Base-by-base conservation (phyloP, 139 green algal genomes). In the Asterochloris sp. region DNA sequence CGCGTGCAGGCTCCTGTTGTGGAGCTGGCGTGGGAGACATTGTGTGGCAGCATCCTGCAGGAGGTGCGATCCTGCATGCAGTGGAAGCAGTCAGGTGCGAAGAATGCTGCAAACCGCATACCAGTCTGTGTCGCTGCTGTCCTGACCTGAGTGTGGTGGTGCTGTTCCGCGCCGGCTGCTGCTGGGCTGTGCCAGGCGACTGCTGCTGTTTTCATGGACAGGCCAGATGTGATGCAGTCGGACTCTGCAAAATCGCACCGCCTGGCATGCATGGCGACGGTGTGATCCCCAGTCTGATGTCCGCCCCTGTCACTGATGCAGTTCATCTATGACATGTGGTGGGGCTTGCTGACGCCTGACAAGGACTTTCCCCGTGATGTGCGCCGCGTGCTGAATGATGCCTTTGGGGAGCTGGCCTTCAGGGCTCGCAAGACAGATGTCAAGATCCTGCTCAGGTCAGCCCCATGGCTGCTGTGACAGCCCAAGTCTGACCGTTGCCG, bases 301-400 rank as follows among this genome's bases (percentile, higher is more conserved):
- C 26, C 26, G 23, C 19, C 24, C 13, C n/a, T 76, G 38, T 54
- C 38, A 54, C 38, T 78, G 11, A 10, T 87, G 85, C 89, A 96
- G 86, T 97, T 94, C 81, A 74, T 98, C 17, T 97, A 97, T 66
- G 93, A 96, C 73, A 85, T 87, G 0, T 98, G 91, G 91, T 98
- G 87, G 38, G 73, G 74, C 0, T 24, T 79, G n/a, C 73, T 97
- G 0, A 92, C 87, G 0, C 93, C 94, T 4, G 94, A 98, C 86
- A 85, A 73, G 4, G 89, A 95, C 78, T 97, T 97, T 73, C 93
- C 94, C 4, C 86, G 90, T 0, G 89, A 96, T 75, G 85, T 97
- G 9, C 87, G 92, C 10, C 85, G 83, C 47, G 73, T 94, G 62
- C 83, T 96, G 12, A 94, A 97, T 86, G 26, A 75, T 12, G 84